These are phyloP conservation scores for Corchorus capsularis DNA, from an alignment of 345 rosid species.

Conservation along the genomic window DNA sequence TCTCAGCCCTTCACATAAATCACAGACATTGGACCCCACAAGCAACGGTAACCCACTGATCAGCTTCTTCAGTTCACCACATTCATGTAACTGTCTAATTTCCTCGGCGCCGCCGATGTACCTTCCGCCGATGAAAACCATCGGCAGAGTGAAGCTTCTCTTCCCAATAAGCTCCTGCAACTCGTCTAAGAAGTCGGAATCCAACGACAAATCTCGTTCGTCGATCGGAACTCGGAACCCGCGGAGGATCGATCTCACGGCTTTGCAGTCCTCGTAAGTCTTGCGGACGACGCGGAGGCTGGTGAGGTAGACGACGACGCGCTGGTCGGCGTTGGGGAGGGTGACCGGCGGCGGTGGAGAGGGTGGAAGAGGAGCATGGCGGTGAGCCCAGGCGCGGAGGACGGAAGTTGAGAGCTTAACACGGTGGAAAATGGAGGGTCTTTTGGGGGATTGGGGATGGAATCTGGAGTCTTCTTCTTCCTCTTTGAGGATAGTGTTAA, in stretches of 20 bases:
- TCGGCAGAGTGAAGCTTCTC: slow-evolving; percentile 35
- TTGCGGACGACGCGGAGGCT: slow-evolving; percentile 73
- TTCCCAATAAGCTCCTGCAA: slow-evolving; percentile 44
- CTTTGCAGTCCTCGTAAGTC: slow-evolving; percentile 74
- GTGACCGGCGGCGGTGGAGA: slow-evolving; percentile 15
- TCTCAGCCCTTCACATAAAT: slow-evolving; percentile 55
- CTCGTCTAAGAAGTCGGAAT: slow-evolving; percentile 52
- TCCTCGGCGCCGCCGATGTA: slow-evolving; percentile 54
- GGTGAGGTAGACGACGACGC: slow-evolving; percentile 69
- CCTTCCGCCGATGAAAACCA: slow-evolving; percentile 53
- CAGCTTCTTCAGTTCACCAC: slow-evolving; percentile 48
- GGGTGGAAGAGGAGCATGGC: neutral
- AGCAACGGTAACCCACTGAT: slow-evolving; percentile 30
- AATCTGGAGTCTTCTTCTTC: slow-evolving; percentile 18
- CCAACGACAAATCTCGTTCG: slow-evolving; percentile 85
- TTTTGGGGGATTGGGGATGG: slow-evolving; percentile 30
- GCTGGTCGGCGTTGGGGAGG: slow-evolving; percentile 33
- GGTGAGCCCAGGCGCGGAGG: slow-evolving; percentile 35
- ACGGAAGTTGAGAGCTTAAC: slow-evolving; percentile 47
- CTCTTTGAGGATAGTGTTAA: slow-evolving; percentile 39
- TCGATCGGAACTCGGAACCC: slow-evolving; percentile 55
- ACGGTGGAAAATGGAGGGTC: slow-evolving; percentile 64
- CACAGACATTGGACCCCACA: slow-evolving; percentile 31
- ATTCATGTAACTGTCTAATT: slow-evolving; percentile 42
- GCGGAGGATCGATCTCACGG: slow-evolving; percentile 59